These are phyloP conservation scores for Colletotrichum sp. DNA, from an alignment of 2,329 filamentous ascomycete species.

Conservation along the genomic window DNA sequence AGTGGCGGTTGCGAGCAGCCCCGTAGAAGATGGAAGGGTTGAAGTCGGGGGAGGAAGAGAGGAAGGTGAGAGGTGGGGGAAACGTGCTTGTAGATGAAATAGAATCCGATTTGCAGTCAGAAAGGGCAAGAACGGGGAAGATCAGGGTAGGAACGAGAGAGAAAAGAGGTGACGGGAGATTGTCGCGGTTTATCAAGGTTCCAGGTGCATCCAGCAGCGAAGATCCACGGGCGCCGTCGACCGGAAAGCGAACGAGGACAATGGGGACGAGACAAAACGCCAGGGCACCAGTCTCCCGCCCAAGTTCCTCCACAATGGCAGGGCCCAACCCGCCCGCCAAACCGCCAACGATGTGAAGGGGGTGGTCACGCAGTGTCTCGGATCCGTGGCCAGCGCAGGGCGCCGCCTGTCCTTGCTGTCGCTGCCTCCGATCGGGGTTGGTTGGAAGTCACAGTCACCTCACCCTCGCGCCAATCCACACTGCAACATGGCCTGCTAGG, in stretches of 20 bases:
- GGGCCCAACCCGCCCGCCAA: background rate
- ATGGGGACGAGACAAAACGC: background rate
- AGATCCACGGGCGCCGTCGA: background rate
- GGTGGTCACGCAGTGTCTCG: constrained; percentile 21
- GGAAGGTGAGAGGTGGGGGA: background rate
- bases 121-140: background rate
- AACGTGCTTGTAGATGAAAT: background rate
- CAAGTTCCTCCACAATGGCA: background rate
- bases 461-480: background rate
- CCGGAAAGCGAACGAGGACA: background rate
- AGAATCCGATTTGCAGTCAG: background rate
- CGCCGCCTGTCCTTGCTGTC: constrained; percentile 8
- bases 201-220: background rate
- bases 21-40: background rate
- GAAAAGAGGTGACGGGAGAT: background rate
- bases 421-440: background rate
- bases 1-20: background rate
- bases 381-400: constrained; percentile 19
- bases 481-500: background rate
- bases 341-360: background rate
- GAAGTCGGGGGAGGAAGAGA: background rate
- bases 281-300: background rate
- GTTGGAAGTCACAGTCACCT: background rate
- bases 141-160: background rate
- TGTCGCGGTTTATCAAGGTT: constrained; percentile 18